phyloP scores from a whole-genome alignment of 2,329 filamentous ascomycete species.

The Bimuria novae-zelandiae region DNA sequence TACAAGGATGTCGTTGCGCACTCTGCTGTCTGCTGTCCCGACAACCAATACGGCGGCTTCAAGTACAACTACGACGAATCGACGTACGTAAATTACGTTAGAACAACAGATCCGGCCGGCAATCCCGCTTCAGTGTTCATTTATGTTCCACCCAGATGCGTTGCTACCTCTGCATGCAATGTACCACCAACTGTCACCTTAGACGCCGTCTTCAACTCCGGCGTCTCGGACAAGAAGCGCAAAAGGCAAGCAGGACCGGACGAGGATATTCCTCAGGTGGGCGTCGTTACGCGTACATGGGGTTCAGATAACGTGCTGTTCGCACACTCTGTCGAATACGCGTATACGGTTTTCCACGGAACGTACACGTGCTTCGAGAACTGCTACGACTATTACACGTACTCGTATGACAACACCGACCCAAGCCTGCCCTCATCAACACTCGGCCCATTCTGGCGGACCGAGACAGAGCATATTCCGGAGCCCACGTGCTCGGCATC shows the following conservation, averaged over 20 bases:
- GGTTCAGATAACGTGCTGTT: not conserved
- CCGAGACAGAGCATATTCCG: not conserved
- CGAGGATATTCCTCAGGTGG: not conserved
- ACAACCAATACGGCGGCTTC: not conserved
- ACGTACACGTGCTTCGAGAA: constrained; percentile 3
- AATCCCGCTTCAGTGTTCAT: not conserved
- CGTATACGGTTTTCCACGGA: not conserved
- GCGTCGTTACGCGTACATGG: not conserved
- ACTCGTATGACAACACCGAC: constrained; percentile 1
- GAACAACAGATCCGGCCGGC: not conserved
- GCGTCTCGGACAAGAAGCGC: not conserved
- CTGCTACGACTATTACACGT: constrained; percentile 1
- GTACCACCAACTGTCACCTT: not conserved
- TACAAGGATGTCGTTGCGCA: constrained; percentile 1
- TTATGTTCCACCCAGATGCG: not conserved
- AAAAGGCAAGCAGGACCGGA: too few species aligned
- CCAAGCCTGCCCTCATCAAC: not conserved
- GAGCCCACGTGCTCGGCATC: not conserved
- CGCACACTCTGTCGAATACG: not conserved
- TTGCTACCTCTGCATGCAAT: not conserved
- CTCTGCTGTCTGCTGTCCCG: not conserved
- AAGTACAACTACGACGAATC: not conserved
- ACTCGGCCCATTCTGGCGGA: not conserved
- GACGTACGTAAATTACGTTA: not conserved
- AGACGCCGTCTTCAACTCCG: not conserved